phyloP scores from a whole-genome alignment of 2,329 filamentous ascomycete species.

The Aspergillus unguis region DNA sequence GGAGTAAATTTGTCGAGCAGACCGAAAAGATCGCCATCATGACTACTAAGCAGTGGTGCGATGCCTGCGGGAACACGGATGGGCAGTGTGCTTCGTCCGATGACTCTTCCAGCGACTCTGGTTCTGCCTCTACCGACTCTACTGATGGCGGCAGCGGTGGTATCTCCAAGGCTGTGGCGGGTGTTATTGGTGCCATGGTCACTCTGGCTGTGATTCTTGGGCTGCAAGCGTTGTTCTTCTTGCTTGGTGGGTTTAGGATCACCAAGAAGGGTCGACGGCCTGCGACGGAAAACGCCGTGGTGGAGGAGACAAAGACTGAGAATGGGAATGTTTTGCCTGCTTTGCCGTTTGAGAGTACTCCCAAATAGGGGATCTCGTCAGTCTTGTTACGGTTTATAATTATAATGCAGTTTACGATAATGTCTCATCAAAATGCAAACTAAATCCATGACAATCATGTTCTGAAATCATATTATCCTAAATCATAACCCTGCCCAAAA shows the following conservation, averaged over 20 bases:
- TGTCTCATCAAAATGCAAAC: too few species aligned
- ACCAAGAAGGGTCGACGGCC: slow-evolving; percentile 48
- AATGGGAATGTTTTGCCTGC: background rate
- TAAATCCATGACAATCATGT: too few species aligned
- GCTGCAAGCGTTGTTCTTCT: slow-evolving; percentile 51
- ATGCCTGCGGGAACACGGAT: slow-evolving; percentile 68
- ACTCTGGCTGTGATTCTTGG: slow-evolving; percentile 63
- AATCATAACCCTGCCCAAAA: too few species aligned
- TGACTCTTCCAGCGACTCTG: slow-evolving; percentile 21
- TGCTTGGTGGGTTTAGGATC: slow-evolving; percentile 57
- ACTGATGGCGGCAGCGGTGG: slow-evolving; percentile 35
- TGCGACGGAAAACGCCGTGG: slow-evolving; percentile 12
- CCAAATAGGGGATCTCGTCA: too few species aligned
- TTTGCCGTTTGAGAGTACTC: too few species aligned
- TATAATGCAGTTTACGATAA: too few species aligned
- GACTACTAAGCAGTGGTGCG: slow-evolving; percentile 68
- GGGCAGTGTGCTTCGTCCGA: slow-evolving; percentile 59
- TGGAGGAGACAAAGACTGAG: slow-evolving; percentile 21
- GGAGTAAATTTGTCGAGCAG: slow-evolving; percentile 62
- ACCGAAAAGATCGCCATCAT: slow-evolving; percentile 66
- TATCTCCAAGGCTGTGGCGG: slow-evolving; percentile 69
- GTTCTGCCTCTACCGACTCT: slow-evolving; percentile 23
- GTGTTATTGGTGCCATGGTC: slow-evolving; percentile 73
- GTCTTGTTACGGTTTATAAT: too few species aligned
- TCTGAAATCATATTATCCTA: too few species aligned